These are phyloP conservation scores for Heimioporus sp. DNA, from an alignment of 768 basidiomycete species.

Conservation along the genomic window DNA sequence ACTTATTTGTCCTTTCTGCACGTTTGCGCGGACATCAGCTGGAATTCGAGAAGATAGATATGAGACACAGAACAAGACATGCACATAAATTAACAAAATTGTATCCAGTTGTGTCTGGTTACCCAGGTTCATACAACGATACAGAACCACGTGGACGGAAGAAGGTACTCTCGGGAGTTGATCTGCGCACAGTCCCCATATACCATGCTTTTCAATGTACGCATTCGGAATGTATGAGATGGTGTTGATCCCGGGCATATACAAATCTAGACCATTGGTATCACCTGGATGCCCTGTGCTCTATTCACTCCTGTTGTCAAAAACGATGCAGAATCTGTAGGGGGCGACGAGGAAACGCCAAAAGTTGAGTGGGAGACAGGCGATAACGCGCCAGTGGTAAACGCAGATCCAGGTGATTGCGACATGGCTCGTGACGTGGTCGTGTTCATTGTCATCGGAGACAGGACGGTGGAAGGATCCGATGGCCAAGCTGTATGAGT, in stretches of 20 bases:
- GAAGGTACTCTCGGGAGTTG: background rate
- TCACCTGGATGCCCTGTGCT: slow-evolving; percentile 5
- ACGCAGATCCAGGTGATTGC: background rate
- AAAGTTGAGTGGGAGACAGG: slow-evolving; percentile 1
- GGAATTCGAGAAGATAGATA: too few relatives aligned
- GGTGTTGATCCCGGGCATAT: background rate
- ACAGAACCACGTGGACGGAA: too few relatives aligned
- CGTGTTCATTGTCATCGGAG: background rate
- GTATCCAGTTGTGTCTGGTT: background rate
- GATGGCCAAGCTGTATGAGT: slow-evolving; percentile 11
- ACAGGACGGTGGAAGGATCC: slow-evolving; percentile 4
- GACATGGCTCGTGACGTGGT: slow-evolving; percentile 1
- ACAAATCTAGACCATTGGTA: slow-evolving; percentile 21
- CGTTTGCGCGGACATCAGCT: too few relatives aligned
- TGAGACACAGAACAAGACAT: too few relatives aligned
- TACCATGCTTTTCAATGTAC: background rate
- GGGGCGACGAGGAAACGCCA: slow-evolving; percentile 5
- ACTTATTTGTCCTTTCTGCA: too few relatives aligned
- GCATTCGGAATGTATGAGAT: background rate
- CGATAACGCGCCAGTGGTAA: background rate
- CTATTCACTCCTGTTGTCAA: slow-evolving; percentile 1
- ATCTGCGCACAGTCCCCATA: background rate
- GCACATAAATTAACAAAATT: too few relatives aligned
- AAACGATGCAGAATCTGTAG: slow-evolving; percentile 11
- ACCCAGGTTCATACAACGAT: background rate